phyloP scores from a whole-genome alignment of 257 asterid genomes.

The Jacaranda copaia region DNA sequence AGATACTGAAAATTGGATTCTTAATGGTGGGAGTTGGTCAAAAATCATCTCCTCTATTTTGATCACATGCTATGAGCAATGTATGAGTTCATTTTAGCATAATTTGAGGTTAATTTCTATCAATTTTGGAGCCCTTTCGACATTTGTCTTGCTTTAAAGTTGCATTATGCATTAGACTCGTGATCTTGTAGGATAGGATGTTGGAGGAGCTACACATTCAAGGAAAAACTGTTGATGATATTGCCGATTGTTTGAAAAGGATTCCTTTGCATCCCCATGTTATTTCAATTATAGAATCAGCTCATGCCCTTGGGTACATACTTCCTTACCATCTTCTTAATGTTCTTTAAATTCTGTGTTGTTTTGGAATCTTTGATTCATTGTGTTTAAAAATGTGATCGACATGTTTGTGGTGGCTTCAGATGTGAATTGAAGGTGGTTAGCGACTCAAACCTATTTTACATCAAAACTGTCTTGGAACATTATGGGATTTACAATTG shows the following conservation, averaged over 20 bases:
- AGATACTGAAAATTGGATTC: not conserved
- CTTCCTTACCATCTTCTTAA: not conserved
- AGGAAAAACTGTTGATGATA: slow-evolving; percentile 67
- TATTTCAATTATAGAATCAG: slow-evolving; percentile 60
- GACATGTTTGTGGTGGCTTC: slow-evolving; percentile 36
- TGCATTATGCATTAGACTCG: slow-evolving; percentile 12
- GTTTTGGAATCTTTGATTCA: not conserved
- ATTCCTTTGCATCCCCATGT: slow-evolving; percentile 65
- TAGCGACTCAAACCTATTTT: slow-evolving; percentile 79
- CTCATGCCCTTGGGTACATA: slow-evolving; percentile 69
- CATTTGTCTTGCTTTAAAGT: not conserved
- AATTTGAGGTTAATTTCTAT: not conserved
- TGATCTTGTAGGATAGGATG: slow-evolving; percentile 65
- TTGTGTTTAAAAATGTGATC: slow-evolving; percentile 14
- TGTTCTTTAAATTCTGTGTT: not conserved
- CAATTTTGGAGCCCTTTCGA: slow-evolving; percentile 19
- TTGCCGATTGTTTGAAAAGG: slow-evolving; percentile 67
- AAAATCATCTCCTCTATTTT: not conserved
- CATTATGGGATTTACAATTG: slow-evolving; percentile 62
- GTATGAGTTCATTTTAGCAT: not conserved
- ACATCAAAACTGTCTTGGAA: slow-evolving; percentile 74
- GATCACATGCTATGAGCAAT: not conserved
- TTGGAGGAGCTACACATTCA: slow-evolving; percentile 69
- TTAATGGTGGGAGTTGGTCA: no score
- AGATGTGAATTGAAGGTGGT: slow-evolving; percentile 89